Evolutionary conservation across 768 basidiomycete genomes (phyloP), one percentile per base, ranked within the genome.

Genomic region (Harrya chromipes): DNA sequence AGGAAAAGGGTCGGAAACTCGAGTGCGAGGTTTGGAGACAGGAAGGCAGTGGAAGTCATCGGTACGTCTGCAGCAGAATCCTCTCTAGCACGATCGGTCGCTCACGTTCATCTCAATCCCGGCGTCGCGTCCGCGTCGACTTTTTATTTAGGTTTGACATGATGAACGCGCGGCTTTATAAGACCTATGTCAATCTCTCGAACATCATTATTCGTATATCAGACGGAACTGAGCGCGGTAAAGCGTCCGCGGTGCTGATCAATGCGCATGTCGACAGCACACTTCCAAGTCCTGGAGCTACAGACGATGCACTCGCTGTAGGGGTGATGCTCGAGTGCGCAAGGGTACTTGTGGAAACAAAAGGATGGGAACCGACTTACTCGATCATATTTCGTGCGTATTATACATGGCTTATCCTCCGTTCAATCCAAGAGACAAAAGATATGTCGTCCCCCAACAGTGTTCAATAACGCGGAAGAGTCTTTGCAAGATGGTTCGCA

Each of bases 401-500:
- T 43, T 27, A 1, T 13, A 35, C 1, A 31, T 5, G 6, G 16
- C 14, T 1, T 41, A 8, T 12, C 12, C 29, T 35, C 35, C 17
- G 20, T 51, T 13, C 23, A 13, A 40, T 38, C 7, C 36, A 21
- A 10, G 6, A 34, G 16, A 19, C 36, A 21, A 10, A 13, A 34
- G 16, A 19, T 8, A 8, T 29, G 43, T 50, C 8, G 16, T 16
- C 42, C 33, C 33, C 14, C 35, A 34, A 38, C 53, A 94, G 91
- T 98, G 53, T 97, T 95, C 73, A 97, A 97, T 57, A 80, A 95
- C 53, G 95, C 87, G 11, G 94, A 98, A 68, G 94, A 98, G 64
- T 91, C 87, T 1, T 71, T 98, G 26, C 95, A 97, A 67, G 95
- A 97, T 62, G 94, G 87, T 0, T 94, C 91, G 0, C 94, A 98